Conservation (phyloP, 2,329 filamentous ascomycete genomes). For the Fusarium transvaalense region DNA sequence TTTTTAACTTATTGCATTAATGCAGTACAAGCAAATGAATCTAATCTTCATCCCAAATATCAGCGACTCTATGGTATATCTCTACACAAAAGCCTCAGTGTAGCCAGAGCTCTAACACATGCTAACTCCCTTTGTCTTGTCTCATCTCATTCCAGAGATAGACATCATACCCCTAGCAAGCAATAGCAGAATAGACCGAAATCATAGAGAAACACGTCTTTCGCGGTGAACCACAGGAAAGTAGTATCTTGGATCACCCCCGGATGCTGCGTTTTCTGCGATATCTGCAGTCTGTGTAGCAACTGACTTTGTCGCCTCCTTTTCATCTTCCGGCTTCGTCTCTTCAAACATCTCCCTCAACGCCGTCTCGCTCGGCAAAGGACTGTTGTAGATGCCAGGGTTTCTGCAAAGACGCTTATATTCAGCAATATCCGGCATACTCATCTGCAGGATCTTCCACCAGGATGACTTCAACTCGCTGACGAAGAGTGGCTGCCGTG, state of each 20-base stretch:
- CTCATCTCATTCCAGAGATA: not conserved
- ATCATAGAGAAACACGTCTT: constrained; percentile 41
- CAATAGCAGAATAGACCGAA: not conserved
- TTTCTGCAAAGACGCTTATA: constrained; percentile 40
- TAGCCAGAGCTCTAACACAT: constrained; percentile 14
- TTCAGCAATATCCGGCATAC: constrained; percentile 48
- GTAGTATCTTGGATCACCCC: not conserved
- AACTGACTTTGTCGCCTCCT: not conserved
- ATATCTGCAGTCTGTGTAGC: not conserved
- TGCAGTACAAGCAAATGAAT: not conserved
- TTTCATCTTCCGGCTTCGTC: not conserved
- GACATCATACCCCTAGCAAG: not conserved
- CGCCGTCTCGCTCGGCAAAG: constrained; percentile 34
- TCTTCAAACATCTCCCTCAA: constrained; percentile 42
- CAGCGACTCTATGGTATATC: constrained; percentile 6
- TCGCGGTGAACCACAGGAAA: constrained; percentile 10
- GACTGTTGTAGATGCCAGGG: constrained; percentile 23
- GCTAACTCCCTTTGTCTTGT: not conserved
- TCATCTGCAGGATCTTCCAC: constrained; percentile 41
- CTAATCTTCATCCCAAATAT: constrained; percentile 10
- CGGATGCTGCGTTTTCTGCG: not conserved
- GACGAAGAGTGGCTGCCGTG: constrained; percentile 44
- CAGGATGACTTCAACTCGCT: constrained; percentile 47
- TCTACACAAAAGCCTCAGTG: constrained; percentile 31
- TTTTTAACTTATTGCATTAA: not conserved